Conservation (phyloP, 768 basidiomycete genomes). For the Amanita rimosa region DNA sequence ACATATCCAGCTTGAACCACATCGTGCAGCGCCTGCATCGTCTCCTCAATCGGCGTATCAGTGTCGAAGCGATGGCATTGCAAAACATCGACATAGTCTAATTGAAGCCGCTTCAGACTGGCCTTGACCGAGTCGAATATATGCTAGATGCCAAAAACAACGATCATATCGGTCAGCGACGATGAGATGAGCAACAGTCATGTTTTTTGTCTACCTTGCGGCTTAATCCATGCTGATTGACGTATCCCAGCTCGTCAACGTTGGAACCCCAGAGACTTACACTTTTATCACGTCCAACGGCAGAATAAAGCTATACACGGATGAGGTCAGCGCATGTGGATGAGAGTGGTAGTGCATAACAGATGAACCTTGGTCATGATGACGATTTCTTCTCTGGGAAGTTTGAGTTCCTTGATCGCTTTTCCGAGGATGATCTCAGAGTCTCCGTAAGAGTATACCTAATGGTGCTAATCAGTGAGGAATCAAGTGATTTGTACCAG, state of each 20-base stretch:
- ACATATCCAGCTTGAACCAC: conserved; percentile 35
- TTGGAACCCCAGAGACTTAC: conserved; percentile 6
- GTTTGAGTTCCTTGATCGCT: conserved; percentile 51
- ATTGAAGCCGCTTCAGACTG: conserved; percentile 38
- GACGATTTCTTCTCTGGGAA: conserved; percentile 66
- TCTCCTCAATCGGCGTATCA: conserved; percentile 29
- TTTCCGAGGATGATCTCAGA: conserved; percentile 66
- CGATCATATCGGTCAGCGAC: too few species aligned
- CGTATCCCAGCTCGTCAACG: conserved; percentile 32
- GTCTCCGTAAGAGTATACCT: conserved; percentile 57
- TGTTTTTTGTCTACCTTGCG: conserved; percentile 24
- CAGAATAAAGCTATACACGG: not conserved
- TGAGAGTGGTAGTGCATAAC: conserved; percentile 10
- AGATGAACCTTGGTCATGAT: conserved; percentile 54
- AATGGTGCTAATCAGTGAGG: not conserved
- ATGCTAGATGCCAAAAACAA: conserved; percentile 21
- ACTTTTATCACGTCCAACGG: not conserved
- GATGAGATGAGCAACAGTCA: not conserved
- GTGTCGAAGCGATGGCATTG: conserved; percentile 37
- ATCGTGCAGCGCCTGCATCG: conserved; percentile 39
- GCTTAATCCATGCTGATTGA: conserved; percentile 28
- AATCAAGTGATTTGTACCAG: not conserved
- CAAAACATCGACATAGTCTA: conserved; percentile 49
- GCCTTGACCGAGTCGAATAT: conserved; percentile 42
- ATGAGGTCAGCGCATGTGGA: conserved; percentile 5